A percentile compares a stretch with the other conserved stretches of the same genome.
These are phyloP conservation scores for Sclerospora graminicola DNA, from an alignment of 352 stramenopile genomes.

Conservation along the genomic window DNA sequence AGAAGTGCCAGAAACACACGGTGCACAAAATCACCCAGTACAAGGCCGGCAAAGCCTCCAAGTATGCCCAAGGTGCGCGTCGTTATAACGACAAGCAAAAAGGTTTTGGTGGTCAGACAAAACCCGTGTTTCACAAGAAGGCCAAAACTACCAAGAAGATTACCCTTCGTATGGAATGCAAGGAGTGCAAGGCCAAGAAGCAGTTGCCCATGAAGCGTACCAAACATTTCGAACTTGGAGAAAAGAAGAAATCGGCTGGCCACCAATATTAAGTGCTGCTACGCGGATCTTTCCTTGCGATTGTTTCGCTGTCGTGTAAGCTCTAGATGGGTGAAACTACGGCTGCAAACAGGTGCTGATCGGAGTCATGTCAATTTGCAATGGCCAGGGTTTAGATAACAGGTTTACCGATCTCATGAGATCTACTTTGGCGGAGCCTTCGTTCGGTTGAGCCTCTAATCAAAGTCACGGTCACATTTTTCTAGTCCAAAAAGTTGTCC, in stretches of 20 bases:
- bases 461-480: no score
- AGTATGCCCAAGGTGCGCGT: slow-evolving; percentile 96
- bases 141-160: slow-evolving; percentile 98
- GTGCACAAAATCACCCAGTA: slow-evolving; percentile 99
- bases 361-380: no score
- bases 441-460: no score
- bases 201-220: slow-evolving; percentile 98
- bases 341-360: no score
- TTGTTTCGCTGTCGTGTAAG: no score
- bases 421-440: no score
- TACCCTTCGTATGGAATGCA: slow-evolving; percentile 98
- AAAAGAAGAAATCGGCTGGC: slow-evolving; percentile 98
- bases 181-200: slow-evolving; percentile 99
- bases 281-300: neutral
- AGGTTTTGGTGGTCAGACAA: slow-evolving; percentile 99
- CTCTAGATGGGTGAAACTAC: no score
- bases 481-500: no score
- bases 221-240: slow-evolving; percentile 99
- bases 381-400: no score
- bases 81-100: slow-evolving; percentile 99
- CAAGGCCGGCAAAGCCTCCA: slow-evolving; percentile 99
- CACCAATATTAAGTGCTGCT: slow-evolving; percentile 91
- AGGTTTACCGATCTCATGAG: no score
- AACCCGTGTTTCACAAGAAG: slow-evolving; percentile 99
- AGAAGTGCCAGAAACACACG: slow-evolving; percentile 99